Percentiles rank a stretch among this genome's conserved stretches.
Conservation (phyloP, 192 early-diverging fungal genomes). For the Thamnidium elegans region DNA sequence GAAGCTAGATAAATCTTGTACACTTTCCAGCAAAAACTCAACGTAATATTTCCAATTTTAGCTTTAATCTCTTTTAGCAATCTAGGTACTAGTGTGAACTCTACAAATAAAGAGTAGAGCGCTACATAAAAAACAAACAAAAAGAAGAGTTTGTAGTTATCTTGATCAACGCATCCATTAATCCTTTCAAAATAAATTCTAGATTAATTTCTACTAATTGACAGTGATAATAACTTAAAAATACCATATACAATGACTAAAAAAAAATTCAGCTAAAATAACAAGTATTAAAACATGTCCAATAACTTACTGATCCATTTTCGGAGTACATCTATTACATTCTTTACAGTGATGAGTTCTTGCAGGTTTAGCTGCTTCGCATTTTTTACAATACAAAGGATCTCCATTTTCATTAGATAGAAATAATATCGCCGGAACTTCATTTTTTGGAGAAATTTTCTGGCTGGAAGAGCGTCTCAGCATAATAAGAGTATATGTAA, state of each 20-base stretch:
- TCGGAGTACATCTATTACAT: slow-evolving; percentile 47
- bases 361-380: slow-evolving; percentile 40
- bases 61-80: background rate
- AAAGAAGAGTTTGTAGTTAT: slow-evolving; percentile 54
- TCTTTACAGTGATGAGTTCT: slow-evolving; percentile 51
- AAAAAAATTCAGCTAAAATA: background rate
- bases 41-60: background rate
- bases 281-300: background rate
- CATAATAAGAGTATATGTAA: slow-evolving; percentile 8
- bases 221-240: background rate
- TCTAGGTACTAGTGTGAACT: slow-evolving; percentile 26
- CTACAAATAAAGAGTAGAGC: slow-evolving; percentile 38
- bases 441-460: background rate
- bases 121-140: slow-evolving; percentile 46
- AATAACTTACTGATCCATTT: slow-evolving; percentile 56
- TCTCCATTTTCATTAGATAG: slow-evolving; percentile 13
- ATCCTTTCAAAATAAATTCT: slow-evolving; percentile 33
- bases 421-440: background rate
- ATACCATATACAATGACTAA: slow-evolving; percentile 31
- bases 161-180: slow-evolving; percentile 46
- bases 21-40: background rate
- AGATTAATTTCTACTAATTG: background rate
- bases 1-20: slow-evolving; percentile 7
- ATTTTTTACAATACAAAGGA: slow-evolving; percentile 24
- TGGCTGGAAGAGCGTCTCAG: background rate